phyloP scores from a whole-genome alignment of 2,329 filamentous ascomycete genomes.

The Rhinocladiella similis region DNA sequence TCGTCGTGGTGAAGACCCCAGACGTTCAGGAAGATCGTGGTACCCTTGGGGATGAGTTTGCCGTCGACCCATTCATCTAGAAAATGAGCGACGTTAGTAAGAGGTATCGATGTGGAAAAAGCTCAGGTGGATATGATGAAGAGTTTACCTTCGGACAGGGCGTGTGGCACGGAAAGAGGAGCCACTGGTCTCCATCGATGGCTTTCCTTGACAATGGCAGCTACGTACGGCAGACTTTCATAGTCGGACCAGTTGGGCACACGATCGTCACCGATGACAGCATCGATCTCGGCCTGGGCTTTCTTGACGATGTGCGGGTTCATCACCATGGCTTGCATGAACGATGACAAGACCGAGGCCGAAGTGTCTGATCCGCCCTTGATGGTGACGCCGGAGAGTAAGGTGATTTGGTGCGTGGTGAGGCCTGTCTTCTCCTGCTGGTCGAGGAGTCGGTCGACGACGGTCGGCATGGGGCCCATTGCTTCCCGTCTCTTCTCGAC shows the following conservation, averaged over 20 bases:
- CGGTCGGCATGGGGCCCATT: slow-evolving; percentile 31
- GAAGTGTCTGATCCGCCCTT: slow-evolving; percentile 45
- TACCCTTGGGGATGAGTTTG: slow-evolving; percentile 48
- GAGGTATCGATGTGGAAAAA: slow-evolving; percentile 23
- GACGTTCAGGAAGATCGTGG: slow-evolving; percentile 47
- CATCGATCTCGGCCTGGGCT: slow-evolving; percentile 47
- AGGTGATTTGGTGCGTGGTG: slow-evolving; percentile 43
- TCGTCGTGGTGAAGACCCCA: slow-evolving; percentile 35
- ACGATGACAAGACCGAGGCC: slow-evolving; percentile 40
- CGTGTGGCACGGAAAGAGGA: slow-evolving; percentile 51
- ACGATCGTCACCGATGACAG: slow-evolving; percentile 37
- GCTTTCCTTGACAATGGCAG: slow-evolving; percentile 36
- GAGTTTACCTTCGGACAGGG: slow-evolving; percentile 29
- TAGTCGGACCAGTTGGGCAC: slow-evolving; percentile 36
- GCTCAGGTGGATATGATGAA: not conserved
- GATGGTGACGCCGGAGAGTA: slow-evolving; percentile 33
- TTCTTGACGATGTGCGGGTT: slow-evolving; percentile 47
- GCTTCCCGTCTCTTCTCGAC: slow-evolving; percentile 36
- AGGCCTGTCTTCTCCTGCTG: slow-evolving; percentile 33
- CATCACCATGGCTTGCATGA: slow-evolving; percentile 48
- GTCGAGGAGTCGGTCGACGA: slow-evolving; percentile 46
- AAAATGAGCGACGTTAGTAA: slow-evolving; percentile 30
- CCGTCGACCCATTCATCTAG: slow-evolving; percentile 45
- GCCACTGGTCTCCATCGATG: slow-evolving; percentile 44
- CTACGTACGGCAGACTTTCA: slow-evolving; percentile 35